These are phyloP conservation scores for Nitzschia sp. DNA, from an alignment of 108 stramenopile genomes.

Conservation along the genomic window DNA sequence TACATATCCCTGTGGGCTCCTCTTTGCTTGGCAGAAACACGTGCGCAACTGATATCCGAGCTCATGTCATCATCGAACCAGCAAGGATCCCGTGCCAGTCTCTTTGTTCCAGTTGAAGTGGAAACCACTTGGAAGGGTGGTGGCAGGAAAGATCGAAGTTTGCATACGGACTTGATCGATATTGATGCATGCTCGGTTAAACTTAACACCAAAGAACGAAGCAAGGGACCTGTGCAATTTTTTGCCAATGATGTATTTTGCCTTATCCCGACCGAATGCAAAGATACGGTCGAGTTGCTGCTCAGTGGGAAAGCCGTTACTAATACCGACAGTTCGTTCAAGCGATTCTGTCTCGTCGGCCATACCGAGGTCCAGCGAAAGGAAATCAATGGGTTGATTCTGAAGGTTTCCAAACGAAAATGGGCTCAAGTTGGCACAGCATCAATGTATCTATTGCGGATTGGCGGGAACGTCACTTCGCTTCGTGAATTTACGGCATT, in stretches of 20 bases:
- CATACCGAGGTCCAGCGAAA: slow-evolving; percentile 58
- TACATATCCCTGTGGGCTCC: slow-evolving; percentile 83
- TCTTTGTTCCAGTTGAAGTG: slow-evolving; percentile 28
- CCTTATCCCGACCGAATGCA: slow-evolving; percentile 34
- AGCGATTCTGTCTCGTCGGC: slow-evolving; percentile 55
- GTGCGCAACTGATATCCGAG: slow-evolving; percentile 76
- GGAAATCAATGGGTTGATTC: slow-evolving; percentile 47
- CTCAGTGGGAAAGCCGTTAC: slow-evolving; percentile 19
- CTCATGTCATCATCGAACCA: slow-evolving; percentile 24
- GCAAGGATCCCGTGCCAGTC: background rate
- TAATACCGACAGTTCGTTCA: slow-evolving; percentile 10
- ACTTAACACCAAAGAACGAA: slow-evolving; percentile 16
- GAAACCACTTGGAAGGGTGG: slow-evolving; percentile 33
- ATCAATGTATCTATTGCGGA: slow-evolving; percentile 61
- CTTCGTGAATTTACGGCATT: slow-evolving; percentile 84
- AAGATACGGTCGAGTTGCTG: slow-evolving; percentile 31
- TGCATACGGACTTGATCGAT: slow-evolving; percentile 19
- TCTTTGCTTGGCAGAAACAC: slow-evolving; percentile 66
- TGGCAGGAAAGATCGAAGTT: background rate
- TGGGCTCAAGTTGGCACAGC: slow-evolving; percentile 39
- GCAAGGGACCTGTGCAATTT: slow-evolving; percentile 20
- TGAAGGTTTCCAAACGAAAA: slow-evolving; percentile 65
- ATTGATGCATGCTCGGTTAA: slow-evolving; percentile 41
- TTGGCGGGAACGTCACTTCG: slow-evolving; percentile 77
- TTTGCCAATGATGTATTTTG: slow-evolving; percentile 44